These are phyloP conservation scores for Alternaria sp. DNA, from an alignment of 2,329 filamentous ascomycete species.

Conservation along the genomic window DNA sequence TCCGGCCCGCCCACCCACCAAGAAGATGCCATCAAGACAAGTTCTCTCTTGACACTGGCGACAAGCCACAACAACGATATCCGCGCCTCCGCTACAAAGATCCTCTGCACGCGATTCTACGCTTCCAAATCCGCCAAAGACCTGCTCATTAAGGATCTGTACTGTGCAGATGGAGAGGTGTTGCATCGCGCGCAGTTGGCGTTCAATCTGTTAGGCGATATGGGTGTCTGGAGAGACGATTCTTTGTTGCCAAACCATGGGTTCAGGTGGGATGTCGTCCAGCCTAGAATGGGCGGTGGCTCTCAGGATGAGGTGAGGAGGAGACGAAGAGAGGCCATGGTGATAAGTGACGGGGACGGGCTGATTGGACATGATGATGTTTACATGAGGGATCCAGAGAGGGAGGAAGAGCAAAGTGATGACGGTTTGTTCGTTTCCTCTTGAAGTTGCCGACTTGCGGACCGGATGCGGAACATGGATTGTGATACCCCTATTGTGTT, in stretches of 20 bases:
- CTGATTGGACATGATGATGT: slow-evolving; percentile 80
- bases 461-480: not conserved
- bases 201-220: slow-evolving; percentile 37
- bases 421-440: not conserved
- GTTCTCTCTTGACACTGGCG: slow-evolving; percentile 53
- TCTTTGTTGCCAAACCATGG: slow-evolving; percentile 9
- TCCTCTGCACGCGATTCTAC: slow-evolving; percentile 51
- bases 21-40: slow-evolving; percentile 63
- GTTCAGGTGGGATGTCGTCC: slow-evolving; percentile 1
- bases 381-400: slow-evolving; percentile 63
- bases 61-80: slow-evolving; percentile 56
- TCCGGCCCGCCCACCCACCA: slow-evolving; percentile 71
- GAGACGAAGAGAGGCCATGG: slow-evolving; percentile 86
- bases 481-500: slow-evolving; percentile 4
- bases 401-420: slow-evolving; percentile 19
- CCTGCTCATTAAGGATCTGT: slow-evolving; percentile 37
- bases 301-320: slow-evolving; percentile 75
- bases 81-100: slow-evolving; percentile 49
- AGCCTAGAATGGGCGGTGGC: slow-evolving; percentile 53
- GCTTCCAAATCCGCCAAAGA: slow-evolving; percentile 27
- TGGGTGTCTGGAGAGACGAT: slow-evolving; percentile 29
- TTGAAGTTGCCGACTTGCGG: not conserved
- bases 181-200: slow-evolving; percentile 36
- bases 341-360: slow-evolving; percentile 84
- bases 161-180: slow-evolving; percentile 28